Percentiles rank a stretch among this genome's conserved stretches.
Conservation (phyloP, 345 rosid species). For the Gossypium raimondii region DNA sequence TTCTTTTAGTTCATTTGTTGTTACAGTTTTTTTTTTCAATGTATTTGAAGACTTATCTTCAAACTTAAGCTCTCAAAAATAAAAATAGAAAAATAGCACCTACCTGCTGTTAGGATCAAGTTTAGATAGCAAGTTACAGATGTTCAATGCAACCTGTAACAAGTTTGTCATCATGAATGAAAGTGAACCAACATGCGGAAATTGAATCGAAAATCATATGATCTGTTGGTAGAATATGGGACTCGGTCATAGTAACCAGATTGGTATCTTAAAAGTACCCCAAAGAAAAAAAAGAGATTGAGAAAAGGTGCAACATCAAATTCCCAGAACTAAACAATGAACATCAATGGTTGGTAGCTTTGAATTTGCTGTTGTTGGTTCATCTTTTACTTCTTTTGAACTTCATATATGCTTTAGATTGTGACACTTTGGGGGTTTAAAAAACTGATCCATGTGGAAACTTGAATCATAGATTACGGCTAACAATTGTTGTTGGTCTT, state of each 20-base stretch:
- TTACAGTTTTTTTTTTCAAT: background rate
- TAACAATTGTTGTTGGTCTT: background rate
- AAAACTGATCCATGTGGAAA: background rate
- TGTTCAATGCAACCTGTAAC: background rate
- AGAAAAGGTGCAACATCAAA: slow-evolving; percentile 2
- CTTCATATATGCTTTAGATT: background rate
- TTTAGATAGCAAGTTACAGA: slow-evolving; percentile 14
- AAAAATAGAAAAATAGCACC: slow-evolving; percentile 18
- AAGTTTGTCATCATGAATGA: background rate
- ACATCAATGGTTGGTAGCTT: slow-evolving; percentile 9
- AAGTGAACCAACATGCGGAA: background rate
- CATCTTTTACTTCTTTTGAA: background rate
- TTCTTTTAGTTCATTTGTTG: background rate
- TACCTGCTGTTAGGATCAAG: slow-evolving; percentile 38
- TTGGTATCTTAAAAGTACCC: background rate
- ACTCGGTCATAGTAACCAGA: too few species aligned
- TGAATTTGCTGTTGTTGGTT: slow-evolving; percentile 43
- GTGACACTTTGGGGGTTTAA: background rate
- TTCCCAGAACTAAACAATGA: background rate
- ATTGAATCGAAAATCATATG: background rate
- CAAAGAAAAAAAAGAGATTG: background rate
- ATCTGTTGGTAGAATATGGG: background rate
- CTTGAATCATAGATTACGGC: background rate
- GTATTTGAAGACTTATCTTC: slow-evolving; percentile 26
- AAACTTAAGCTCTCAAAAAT: slow-evolving; percentile 26